phyloP scores from a whole-genome alignment of 805 yeast species.

The Candida golubevii region DNA sequence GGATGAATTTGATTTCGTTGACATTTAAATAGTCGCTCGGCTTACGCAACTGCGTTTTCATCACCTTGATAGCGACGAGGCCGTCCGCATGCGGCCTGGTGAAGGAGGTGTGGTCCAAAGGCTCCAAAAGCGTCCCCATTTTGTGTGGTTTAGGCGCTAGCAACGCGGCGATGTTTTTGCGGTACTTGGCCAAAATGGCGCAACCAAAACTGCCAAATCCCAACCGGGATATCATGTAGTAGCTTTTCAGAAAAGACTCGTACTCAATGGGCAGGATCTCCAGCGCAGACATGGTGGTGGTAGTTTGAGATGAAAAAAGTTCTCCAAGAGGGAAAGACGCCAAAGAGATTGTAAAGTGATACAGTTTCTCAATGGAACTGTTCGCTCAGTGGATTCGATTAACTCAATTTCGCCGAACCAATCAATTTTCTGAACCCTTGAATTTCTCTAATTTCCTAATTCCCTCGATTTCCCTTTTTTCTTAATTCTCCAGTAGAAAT shows the following conservation, averaged over 20 bases:
- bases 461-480: no score
- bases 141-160: slow-evolving; percentile 15
- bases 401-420: no score
- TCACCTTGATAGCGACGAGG: slow-evolving; percentile 75
- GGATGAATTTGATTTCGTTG: slow-evolving; percentile 64
- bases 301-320: neutral
- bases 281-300: slow-evolving; percentile 6
- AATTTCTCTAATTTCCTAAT: no score
- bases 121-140: slow-evolving; percentile 50
- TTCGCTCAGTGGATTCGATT: no score
- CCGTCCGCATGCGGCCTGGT: slow-evolving; percentile 20
- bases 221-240: slow-evolving; percentile 47
- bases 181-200: slow-evolving; percentile 58
- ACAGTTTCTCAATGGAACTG: no score
- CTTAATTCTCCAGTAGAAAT: no score
- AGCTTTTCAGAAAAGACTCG: slow-evolving; percentile 24
- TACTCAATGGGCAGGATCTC: slow-evolving; percentile 9
- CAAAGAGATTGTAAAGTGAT: no score
- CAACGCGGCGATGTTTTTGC: slow-evolving; percentile 19
- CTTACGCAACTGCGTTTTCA: slow-evolving; percentile 43
- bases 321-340: no score
- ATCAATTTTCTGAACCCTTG: no score
- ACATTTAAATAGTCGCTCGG: slow-evolving; percentile 34
- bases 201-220: slow-evolving; percentile 79
- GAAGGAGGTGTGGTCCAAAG: slow-evolving; percentile 23